phyloP scores from a whole-genome alignment of 164 flowering plant species.

The Hamamelis virginiana region DNA sequence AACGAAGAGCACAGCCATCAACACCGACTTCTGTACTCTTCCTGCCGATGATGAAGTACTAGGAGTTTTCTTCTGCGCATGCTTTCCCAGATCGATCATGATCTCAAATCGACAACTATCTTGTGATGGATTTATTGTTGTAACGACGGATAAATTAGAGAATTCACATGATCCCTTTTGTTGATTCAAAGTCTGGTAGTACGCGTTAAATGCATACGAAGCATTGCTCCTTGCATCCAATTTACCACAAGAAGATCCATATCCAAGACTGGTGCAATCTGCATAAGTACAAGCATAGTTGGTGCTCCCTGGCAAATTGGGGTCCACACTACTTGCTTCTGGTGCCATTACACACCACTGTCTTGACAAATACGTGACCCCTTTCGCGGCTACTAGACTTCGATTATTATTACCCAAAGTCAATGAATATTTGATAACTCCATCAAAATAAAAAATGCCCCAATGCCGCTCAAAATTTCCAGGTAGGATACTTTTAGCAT shows the following conservation, averaged over 20 bases:
- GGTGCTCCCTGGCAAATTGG: too few relatives aligned
- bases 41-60: too few relatives aligned
- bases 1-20: too few relatives aligned
- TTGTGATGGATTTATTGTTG: slow-evolving; percentile 53
- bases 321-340: slow-evolving; percentile 40
- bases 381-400: slow-evolving; percentile 53
- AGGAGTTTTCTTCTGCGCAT: slow-evolving; percentile 23
- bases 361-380: slow-evolving; percentile 52
- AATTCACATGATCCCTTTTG: slow-evolving; percentile 53
- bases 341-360: slow-evolving; percentile 83
- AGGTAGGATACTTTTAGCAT: slow-evolving; percentile 59
- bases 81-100: slow-evolving; percentile 53
- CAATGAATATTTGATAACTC: slow-evolving; percentile 58
- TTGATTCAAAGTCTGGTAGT: too few relatives aligned
- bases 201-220: too few relatives aligned
- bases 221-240: too few relatives aligned
- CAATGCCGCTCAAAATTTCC: slow-evolving; percentile 91
- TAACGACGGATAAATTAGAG: slow-evolving; percentile 33
- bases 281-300: too few relatives aligned
- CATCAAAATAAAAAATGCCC: slow-evolving; percentile 78
- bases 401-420: slow-evolving; percentile 38
- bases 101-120: slow-evolving; percentile 49
- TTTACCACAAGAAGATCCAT: too few relatives aligned
- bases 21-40: too few relatives aligned
- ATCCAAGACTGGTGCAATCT: too few relatives aligned